Conservation (phyloP, 2,329 filamentous ascomycete genomes). For the Arthrobotrys entomopaga region DNA sequence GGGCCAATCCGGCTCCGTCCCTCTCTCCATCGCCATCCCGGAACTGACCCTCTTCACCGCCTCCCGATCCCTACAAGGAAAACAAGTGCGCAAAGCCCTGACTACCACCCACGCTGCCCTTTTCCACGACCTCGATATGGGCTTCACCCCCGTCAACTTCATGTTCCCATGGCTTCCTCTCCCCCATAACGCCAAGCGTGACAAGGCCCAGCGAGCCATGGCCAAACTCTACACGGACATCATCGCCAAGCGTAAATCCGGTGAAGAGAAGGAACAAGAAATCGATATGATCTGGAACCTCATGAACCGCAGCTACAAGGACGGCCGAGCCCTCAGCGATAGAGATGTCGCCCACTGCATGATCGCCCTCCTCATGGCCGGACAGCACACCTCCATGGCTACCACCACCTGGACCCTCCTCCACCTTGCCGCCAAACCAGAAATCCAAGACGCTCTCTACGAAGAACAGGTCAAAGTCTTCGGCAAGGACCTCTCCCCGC, state of each 20-base stretch:
- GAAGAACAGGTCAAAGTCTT: conserved; percentile 72
- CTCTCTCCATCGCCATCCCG: conserved; percentile 75
- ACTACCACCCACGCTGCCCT: conserved; percentile 77
- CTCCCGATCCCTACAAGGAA: conserved; percentile 77
- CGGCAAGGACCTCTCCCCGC: conserved; percentile 67
- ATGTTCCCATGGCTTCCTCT: conserved; percentile 81
- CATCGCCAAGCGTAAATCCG: conserved; percentile 70
- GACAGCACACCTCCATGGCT: conserved; percentile 81
- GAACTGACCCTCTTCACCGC: conserved; percentile 86
- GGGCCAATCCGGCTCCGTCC: conserved; percentile 70
- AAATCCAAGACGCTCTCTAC: conserved; percentile 75
- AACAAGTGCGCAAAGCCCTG: conserved; percentile 77
- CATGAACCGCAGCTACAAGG: conserved; percentile 80
- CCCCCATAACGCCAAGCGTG: conserved; percentile 78
- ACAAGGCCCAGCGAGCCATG: conserved; percentile 77
- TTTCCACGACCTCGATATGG: conserved; percentile 82
- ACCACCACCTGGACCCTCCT: conserved; percentile 82
- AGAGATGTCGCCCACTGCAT: conserved; percentile 84
- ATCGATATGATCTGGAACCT: conserved; percentile 82
- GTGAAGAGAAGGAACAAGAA: conserved; percentile 65
- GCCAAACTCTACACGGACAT: conserved; percentile 76
- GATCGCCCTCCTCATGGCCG: conserved; percentile 86
- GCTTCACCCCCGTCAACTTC: conserved; percentile 84
- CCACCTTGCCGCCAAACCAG: conserved; percentile 75
- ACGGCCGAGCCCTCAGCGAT: conserved; percentile 75